Percentiles rank a stretch among this genome's conserved stretches.
These are phyloP conservation scores for Russula abietina DNA, from an alignment of 768 basidiomycete species.

Conservation along the genomic window DNA sequence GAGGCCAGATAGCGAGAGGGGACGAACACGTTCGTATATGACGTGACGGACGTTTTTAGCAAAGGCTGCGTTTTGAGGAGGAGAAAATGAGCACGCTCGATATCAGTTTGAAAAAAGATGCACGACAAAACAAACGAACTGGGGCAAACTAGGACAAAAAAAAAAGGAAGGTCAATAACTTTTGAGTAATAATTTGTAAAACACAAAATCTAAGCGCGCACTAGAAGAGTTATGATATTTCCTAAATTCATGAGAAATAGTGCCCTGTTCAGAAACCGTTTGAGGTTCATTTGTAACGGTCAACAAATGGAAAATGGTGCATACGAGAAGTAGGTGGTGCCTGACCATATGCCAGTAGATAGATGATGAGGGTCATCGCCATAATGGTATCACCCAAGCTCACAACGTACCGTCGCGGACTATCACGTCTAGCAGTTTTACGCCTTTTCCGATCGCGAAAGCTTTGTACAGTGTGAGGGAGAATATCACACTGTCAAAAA, in stretches of 20 bases:
- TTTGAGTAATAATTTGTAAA: neutral
- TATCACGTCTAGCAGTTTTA: conserved; percentile 9
- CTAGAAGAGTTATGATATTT: conserved; percentile 13
- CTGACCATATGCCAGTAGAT: no score
- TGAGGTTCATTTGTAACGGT: neutral
- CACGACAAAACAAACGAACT: conserved; percentile 3
- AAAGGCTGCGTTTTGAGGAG: neutral
- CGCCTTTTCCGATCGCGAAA: conserved; percentile 4
- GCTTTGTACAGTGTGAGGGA: conserved; percentile 16
- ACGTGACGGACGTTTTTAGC: neutral
- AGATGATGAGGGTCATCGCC: neutral
- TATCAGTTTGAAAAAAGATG: neutral
- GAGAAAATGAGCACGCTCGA: neutral
- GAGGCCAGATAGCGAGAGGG: neutral
- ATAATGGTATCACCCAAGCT: neutral
- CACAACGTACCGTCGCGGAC: conserved; percentile 16
- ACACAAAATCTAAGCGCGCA: neutral
- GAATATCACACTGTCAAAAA: conserved; percentile 13
- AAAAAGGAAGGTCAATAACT: neutral
- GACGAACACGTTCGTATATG: conserved; percentile 18
- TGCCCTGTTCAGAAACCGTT: neutral
- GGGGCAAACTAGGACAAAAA: conserved; percentile 1
- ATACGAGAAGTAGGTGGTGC: conserved; percentile 18
- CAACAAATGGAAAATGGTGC: neutral
- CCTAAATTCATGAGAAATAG: conserved; percentile 10